Evolutionary conservation across 2,329 filamentous ascomycete genomes (phyloP).

Genomic region (Geoglossum cookeanum): DNA sequence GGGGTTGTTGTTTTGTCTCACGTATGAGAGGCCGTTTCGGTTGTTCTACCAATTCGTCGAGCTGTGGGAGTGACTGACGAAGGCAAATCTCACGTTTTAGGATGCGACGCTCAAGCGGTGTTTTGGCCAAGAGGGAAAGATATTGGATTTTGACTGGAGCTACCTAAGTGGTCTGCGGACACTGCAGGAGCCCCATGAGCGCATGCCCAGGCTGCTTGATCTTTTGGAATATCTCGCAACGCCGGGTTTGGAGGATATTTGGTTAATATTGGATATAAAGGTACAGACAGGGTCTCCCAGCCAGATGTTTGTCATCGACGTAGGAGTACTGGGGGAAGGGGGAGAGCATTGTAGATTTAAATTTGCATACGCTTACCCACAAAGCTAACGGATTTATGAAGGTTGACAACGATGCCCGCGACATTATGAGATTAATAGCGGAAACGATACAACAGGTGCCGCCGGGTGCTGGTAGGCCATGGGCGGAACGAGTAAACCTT

Average conservation of each 20-base stretch:
- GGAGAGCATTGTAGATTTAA: neutral
- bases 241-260: slow-evolving; percentile 46
- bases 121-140: slow-evolving; percentile 53
- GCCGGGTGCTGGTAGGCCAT: slow-evolving; percentile 29
- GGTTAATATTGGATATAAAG: slow-evolving; percentile 82
- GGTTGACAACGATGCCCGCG: slow-evolving; percentile 49
- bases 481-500: slow-evolving; percentile 55
- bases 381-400: slow-evolving; percentile 16
- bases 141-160: slow-evolving; percentile 59
- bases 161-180: slow-evolving; percentile 53
- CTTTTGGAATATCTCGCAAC: slow-evolving; percentile 51
- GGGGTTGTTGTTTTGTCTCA: slow-evolving; percentile 72
- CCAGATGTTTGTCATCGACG: neutral
- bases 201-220: slow-evolving; percentile 56
- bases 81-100: slow-evolving; percentile 22
- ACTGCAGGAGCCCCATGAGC: slow-evolving; percentile 43
- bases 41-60: neutral
- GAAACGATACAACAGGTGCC: slow-evolving; percentile 38
- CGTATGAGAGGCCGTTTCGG: slow-evolving; percentile 27
- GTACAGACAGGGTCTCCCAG: slow-evolving; percentile 21
- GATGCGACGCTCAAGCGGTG: slow-evolving; percentile 63
- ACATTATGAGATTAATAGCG: slow-evolving; percentile 51
- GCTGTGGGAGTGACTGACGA: slow-evolving; percentile 1
- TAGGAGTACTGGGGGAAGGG: neutral
- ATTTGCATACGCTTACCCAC: neutral